Evolutionary conservation across 768 basidiomycete genomes (phyloP).

Genomic region (Psilocybe tampanensis): DNA sequence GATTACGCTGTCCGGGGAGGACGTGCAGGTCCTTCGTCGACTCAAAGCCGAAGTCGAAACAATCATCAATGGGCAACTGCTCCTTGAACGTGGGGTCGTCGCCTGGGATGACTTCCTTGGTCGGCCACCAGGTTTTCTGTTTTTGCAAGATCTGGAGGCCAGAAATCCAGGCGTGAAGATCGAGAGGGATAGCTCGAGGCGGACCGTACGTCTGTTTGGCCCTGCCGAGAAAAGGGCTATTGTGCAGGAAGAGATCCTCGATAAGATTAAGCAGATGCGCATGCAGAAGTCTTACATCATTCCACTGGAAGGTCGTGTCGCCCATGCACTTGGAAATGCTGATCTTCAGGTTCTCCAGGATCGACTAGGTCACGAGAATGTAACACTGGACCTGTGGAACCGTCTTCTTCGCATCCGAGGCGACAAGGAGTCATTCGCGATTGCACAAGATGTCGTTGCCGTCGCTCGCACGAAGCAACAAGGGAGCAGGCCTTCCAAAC

Average conservation of each 20-base stretch:
- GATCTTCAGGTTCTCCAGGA: conserved; percentile 48
- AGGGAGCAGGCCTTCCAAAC: not conserved
- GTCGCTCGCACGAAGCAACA: conserved; percentile 29
- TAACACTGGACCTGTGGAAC: conserved; percentile 47
- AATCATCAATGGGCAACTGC: conserved; percentile 61
- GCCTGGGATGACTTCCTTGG: conserved; percentile 72
- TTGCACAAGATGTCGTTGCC: conserved; percentile 43
- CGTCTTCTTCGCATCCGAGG: conserved; percentile 59
- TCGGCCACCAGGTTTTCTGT: conserved; percentile 40
- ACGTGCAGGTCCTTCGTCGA: conserved; percentile 48
- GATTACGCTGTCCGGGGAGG: conserved; percentile 54
- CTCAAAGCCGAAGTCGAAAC: conserved; percentile 65
- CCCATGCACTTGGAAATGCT: conserved; percentile 47
- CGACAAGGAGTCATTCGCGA: conserved; percentile 43
- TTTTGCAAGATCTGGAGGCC: conserved; percentile 45
- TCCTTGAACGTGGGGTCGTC: conserved; percentile 50
- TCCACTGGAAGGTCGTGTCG: conserved; percentile 45
- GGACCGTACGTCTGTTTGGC: conserved; percentile 59
- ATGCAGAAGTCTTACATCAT: conserved; percentile 45
- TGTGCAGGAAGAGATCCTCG: conserved; percentile 48
- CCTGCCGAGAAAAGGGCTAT: conserved; percentile 37
- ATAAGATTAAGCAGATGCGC: conserved; percentile 46
- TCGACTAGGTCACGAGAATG: conserved; percentile 58
- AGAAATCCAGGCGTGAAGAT: conserved; percentile 44
- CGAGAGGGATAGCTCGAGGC: conserved; percentile 39